Base-by-base conservation (phyloP, 768 basidiomycete genomes). In the Cystofilobasidium capitatum region DNA sequence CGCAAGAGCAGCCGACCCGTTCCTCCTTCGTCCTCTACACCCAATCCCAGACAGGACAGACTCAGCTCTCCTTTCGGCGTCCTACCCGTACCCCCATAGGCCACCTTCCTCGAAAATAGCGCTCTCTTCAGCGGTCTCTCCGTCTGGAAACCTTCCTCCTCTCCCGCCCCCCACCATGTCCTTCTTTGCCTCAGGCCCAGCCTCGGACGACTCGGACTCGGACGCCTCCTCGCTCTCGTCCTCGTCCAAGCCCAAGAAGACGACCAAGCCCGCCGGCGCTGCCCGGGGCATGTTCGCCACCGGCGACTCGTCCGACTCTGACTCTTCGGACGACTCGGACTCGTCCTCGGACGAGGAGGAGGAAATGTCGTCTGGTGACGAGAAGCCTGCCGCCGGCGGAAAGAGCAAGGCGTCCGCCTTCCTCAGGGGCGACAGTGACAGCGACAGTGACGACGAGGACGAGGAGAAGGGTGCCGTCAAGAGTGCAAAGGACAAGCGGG, bases 401-500 rank as follows among this genome's bases (percentile, higher is more conserved):
- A 69, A 69, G 63, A 64, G 33, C 24, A 69, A 69, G 62, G 62
- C 68, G 1, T 51, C 36, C 31, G 61, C 60, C 0, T 68, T 68
- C 66, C 44, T 68, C 33, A 55, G 61, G 33, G 66, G 66, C 26
- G 65, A 44, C 17, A 54, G 63, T 44, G 58, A 59, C 47, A 33
- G 33, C 16, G 42, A 45, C 29, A 31, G 26, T 29, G 57, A 51
- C 51, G 24, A 29, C 24, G 68, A 69, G 29, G 68, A 69, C 22
- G 68, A 69, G 57, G 68, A 64, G 33, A 64, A 58, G 62, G 63
- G 54, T 9, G 68, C 59, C 20, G 62, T 69, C 63, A 69, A 69
- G 68, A 45, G 40, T 24, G 68, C 68, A 3, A 64, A 69, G 63
- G 68, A 69, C 36, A 69, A 69, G 63, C 57, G 76, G 65, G 77